Conservation (phyloP, 1,284 basidiomycete species). For the Rhodotorula sp. region DNA sequence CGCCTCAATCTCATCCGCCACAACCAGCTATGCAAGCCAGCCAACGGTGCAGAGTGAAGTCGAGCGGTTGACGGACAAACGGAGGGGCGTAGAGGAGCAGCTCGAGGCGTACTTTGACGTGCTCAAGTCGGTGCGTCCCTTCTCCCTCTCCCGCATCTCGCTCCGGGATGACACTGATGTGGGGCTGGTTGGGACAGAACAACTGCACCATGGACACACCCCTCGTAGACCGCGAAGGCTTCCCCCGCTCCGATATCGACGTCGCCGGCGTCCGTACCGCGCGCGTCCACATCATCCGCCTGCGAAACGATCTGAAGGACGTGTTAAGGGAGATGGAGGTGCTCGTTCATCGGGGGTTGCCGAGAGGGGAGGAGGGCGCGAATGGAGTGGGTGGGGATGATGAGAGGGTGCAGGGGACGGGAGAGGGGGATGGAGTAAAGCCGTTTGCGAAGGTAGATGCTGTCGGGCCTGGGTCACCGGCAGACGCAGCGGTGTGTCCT, state of each 20-base stretch:
- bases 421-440: constrained; percentile 34
- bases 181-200: constrained; percentile 49
- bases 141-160: constrained; percentile 44
- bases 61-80: constrained; percentile 1
- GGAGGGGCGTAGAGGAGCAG: constrained; percentile 65
- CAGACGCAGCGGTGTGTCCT: constrained; percentile 27
- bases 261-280: constrained; percentile 76
- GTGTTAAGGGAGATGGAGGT: constrained; percentile 66
- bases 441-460: constrained; percentile 76
- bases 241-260: constrained; percentile 70
- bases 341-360: constrained; percentile 65
- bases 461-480: constrained; percentile 64
- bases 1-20: neutral
- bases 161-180: constrained; percentile 48
- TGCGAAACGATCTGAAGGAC: constrained; percentile 70
- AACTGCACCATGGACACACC: constrained; percentile 53
- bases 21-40: no score
- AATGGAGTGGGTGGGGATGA: no score
- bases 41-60: constrained; percentile 19
- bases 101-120: constrained; percentile 61
- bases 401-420: constrained; percentile 14
- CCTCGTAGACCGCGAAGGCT: constrained; percentile 77
- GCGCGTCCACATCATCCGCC: constrained; percentile 63
- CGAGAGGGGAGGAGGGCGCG: constrained; percentile 35
- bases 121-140: constrained; percentile 50